Evolutionary conservation across 208 protist genomes (phyloP).

Genomic region (Trypanosoma melophagium): DNA sequence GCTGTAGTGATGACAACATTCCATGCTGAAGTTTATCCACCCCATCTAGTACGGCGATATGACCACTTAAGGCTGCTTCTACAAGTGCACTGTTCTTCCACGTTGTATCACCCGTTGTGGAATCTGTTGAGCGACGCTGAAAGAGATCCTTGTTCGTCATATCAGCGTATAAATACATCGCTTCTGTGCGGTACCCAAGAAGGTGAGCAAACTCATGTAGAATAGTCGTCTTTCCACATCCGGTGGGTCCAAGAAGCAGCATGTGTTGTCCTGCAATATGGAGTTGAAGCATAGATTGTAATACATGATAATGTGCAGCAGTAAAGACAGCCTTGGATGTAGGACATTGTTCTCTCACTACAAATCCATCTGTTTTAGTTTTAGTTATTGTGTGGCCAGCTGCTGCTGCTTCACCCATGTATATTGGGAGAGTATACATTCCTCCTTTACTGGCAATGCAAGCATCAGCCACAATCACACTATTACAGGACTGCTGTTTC

Average conservation of each 20-base stretch:
- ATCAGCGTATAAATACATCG: constrained; percentile 91
- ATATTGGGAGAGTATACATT: constrained; percentile 50
- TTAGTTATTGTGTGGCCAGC: not conserved
- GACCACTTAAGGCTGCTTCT: constrained; percentile 78
- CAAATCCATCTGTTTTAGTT: constrained; percentile 4
- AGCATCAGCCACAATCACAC: constrained; percentile 52
- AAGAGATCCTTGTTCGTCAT: constrained; percentile 95
- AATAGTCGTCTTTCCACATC: constrained; percentile 90
- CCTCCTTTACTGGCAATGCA: constrained; percentile 46
- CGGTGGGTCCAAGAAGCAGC: constrained; percentile 82
- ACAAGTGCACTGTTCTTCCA: constrained; percentile 90
- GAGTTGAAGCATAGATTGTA: constrained; percentile 77
- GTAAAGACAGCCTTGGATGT: constrained; percentile 47
- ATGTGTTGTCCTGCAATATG: constrained; percentile 77
- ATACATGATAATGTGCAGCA: constrained; percentile 56
- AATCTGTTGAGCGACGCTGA: constrained; percentile 88
- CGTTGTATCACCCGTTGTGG: constrained; percentile 75
- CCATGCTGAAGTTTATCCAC: constrained; percentile 83
- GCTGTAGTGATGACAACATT: constrained; percentile 78
- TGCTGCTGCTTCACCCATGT: constrained; percentile 39
- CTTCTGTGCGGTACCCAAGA: constrained; percentile 65
- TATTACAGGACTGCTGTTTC: constrained; percentile 4
- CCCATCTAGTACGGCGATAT: constrained; percentile 91
- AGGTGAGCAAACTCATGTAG: constrained; percentile 68
- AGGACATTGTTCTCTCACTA: constrained; percentile 26